Base-by-base conservation (phyloP, 805 yeast species). In the Metschnikowia aberdeeniae region DNA sequence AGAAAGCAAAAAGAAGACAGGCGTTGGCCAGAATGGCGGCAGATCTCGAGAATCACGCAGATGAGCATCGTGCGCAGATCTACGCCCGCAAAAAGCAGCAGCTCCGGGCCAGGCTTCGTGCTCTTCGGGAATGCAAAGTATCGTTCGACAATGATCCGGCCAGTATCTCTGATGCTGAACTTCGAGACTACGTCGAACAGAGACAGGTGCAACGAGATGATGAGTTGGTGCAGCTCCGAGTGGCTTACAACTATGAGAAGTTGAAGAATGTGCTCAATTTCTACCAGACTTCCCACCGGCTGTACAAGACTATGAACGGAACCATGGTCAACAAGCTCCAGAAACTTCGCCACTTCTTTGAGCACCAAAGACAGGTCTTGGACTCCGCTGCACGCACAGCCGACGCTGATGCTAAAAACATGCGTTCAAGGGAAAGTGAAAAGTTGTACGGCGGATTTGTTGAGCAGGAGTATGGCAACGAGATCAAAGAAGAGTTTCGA, bases 301-400 rank as follows among this genome's bases (percentile, higher is more conserved):
- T 53, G 27, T 71, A 69, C 52, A 61, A 60, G 46, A 57, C 58
- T 42, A 59, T 65, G 56, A 67, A 63, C 45, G 34, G 47, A 17
- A 44, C 59, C 4, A 36, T 63, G 51, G 47, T 62, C 14, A 70
- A 66, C 52, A 70, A 70, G 50, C 58, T 72, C 31, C 61, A 61
- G 39, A 72, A 71, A 50, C 51, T 72, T 36, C 62, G 63, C 52
- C 62, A 65, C 46, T 71, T 70, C 45, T 60, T 72, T 33, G 68
- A 65, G 49, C 67, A 53, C 49, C 75, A 72, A 44, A 56, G 55
- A 37, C 52, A 22, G 35, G 32, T 44, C n/a, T 30, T 54, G 19
- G 45, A 36, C 19, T 54, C 56, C n/a, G 42, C 61, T 12, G 64
- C 66, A 33, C 45, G 49, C n/a, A 56, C 27, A 10, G 40, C 30